Evolutionary conservation across 352 stramenopile genomes (phyloP), one percentile per base, ranked within the genome.

Genomic region (Blastocystis sp.): DNA sequence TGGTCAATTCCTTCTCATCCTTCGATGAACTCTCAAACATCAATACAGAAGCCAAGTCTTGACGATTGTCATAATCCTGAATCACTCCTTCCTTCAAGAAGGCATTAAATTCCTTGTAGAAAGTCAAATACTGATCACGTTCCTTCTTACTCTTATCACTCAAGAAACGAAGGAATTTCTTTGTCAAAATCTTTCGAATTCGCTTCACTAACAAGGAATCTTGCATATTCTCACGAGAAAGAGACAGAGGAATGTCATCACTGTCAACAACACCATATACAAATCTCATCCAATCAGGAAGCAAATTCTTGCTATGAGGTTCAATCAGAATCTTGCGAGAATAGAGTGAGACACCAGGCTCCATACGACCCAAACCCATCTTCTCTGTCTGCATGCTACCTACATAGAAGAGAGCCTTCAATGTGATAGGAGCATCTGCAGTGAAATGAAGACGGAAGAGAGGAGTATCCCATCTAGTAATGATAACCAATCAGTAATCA

Each of bases 251-350:
- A 27, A 99, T 91, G 88, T 99, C 97, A 89, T 99, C 96, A 43
- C 93, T 97, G 92, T 99, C 97, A 12, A 95, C 92, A 21, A 94
- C 92, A 46, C 94, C 94, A 86, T 95, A 94, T 24, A 96, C 89
- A 88, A 97, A 97, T 46, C 93, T 90, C 89, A 99, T 93, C 97
- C 97, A 99, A 88, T 98, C 95, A 0, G 97, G 97, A 27, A 99
- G 90, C 56, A 99, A 96, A 78, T 97, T 94, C 0, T 94, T 92
- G 65, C 93, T 97, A 90, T 98, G 98, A 69, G 92, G 90, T 91
- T 99, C 96, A 88, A 99, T 98, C 43, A 99, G 91, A 69, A 99
- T 94, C 91, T 99, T 99, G 77, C 96, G 94, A 80, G 92, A 97
- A 91, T 99, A 99, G 3, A 99, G 91, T 49, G 93, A 97, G 43